Evolutionary conservation across 352 stramenopile species (phyloP).

Genomic region (Phytophthora lateralis): DNA sequence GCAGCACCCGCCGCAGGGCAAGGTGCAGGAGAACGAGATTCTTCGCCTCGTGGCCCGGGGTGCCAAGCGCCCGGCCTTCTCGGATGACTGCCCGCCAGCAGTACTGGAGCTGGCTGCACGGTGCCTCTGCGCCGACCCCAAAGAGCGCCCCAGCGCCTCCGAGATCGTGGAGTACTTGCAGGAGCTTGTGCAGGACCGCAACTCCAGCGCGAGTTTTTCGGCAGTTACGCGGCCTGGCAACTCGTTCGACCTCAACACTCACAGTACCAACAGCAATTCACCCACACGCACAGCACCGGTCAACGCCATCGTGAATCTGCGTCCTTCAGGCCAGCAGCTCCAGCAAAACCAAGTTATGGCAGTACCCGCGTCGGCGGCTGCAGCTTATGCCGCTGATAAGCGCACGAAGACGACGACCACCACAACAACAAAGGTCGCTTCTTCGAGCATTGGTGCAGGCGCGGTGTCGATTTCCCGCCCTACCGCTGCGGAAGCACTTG

Average conservation of each 20-base stretch:
- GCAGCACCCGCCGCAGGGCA: constrained; percentile 44
- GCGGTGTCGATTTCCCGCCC: background rate
- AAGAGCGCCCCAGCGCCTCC: constrained; percentile 56
- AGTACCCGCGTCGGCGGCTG: constrained; percentile 8
- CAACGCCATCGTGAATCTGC: constrained; percentile 32
- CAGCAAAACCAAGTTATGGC: constrained; percentile 19
- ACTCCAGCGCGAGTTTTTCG: constrained; percentile 18
- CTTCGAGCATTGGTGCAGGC: constrained; percentile 10
- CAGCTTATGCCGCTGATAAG: constrained; percentile 16
- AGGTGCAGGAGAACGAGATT: constrained; percentile 63
- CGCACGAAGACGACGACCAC: constrained; percentile 23
- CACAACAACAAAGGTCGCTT: constrained; percentile 13
- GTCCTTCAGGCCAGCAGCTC: constrained; percentile 1
- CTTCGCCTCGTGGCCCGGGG: constrained; percentile 62
- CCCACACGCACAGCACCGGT: constrained; percentile 18
- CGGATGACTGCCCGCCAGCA: constrained; percentile 46
- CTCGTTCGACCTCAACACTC: constrained; percentile 29
- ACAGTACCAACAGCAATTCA: constrained; percentile 27
- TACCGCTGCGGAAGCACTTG: constrained; percentile 13
- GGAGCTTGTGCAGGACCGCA: constrained; percentile 38
- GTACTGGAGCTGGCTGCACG: constrained; percentile 56
- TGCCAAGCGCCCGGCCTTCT: constrained; percentile 52
- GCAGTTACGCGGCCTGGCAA: constrained; percentile 22
- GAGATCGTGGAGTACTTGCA: constrained; percentile 63
- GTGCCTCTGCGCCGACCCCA: constrained; percentile 59